Conservation (phyloP, 2,329 filamentous ascomycete genomes). For the Keithomyces neogunnii region DNA sequence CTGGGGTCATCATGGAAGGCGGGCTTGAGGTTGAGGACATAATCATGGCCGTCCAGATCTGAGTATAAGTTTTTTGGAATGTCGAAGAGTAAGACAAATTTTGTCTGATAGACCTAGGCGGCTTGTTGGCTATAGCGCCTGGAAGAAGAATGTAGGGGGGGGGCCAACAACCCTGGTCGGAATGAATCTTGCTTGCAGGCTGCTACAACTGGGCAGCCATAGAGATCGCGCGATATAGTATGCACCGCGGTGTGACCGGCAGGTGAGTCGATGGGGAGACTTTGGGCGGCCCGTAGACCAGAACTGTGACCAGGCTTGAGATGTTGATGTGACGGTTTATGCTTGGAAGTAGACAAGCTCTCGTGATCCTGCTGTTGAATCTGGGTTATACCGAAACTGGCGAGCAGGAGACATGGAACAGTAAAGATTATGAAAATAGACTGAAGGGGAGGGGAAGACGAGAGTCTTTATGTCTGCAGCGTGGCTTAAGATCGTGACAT, state of each 20-base stretch:
- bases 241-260: not conserved
- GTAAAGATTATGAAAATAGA: not conserved
- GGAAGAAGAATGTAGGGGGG: not conserved
- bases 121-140: not conserved
- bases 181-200: not conserved
- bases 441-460: not conserved
- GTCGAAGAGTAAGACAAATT: not conserved
- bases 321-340: too few relatives aligned
- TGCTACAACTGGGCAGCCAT: not conserved
- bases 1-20: constrained; percentile 10
- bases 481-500: not conserved
- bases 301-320: too few relatives aligned
- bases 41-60: not conserved
- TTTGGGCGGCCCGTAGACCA: too few relatives aligned
- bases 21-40: constrained; percentile 12
- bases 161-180: not conserved
- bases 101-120: not conserved
- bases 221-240: not conserved
- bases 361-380: not conserved
- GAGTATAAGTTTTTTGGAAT: not conserved
- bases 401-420: not conserved
- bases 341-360: too few relatives aligned
- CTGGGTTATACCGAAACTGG: not conserved
- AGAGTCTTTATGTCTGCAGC: constrained; percentile 4
- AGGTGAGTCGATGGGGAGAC: not conserved